Base-by-base conservation (phyloP, 1,139 yeast genomes). In the Pichia sorboxylosa region DNA sequence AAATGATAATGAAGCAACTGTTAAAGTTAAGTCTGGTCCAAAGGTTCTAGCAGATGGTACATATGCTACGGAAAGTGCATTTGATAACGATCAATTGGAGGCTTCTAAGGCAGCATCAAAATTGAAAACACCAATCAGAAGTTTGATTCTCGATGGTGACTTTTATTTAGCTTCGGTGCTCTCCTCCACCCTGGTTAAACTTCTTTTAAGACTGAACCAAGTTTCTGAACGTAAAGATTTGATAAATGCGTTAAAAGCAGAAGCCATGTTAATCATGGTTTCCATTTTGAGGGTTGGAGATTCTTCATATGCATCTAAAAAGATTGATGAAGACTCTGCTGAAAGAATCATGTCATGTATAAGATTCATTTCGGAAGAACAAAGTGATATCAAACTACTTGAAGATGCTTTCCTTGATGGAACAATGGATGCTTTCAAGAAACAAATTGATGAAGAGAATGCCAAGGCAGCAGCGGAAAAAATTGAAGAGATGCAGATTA, bases 1-100 rank as follows among this genome's bases (percentile, higher is more conserved):
- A 11, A 11, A 19, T 11, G 22, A 19, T 11, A 11, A 19, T 8
- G 22, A 19, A 19, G 22, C 22, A 8, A 19, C 10, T 19, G 26
- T 4, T 11, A 52, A 41, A 6, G 56, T 46, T 7, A 49, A 46
- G 7, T 62, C 68, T 32, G 84, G 83, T 32, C 95, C 97, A 21
- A 76, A 80, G 41, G 79, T 92, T 36, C 69, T 90, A 43, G 95
- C 98, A 15, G 99, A 92, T 59, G 99, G 99, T 46, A 92, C 99
- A 1, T 92, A 92, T 59, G 98, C 98, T 20, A 81, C 96, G 21
- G 98, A 92, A 58, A 78, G 76, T 47, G 96, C 97, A 0, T 66
- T 84, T 38, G 61, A 69, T 11, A 51, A 51, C 18, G 13, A 39
- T 5, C 19, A 38, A 3, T 43, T 34, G 11, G 46, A 46, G n/a